A percentile compares a stretch with the other conserved stretches of the same genome.
phyloP scores from a whole-genome alignment of 2,329 filamentous ascomycete species.

The Dothideomycetes sp. region DNA sequence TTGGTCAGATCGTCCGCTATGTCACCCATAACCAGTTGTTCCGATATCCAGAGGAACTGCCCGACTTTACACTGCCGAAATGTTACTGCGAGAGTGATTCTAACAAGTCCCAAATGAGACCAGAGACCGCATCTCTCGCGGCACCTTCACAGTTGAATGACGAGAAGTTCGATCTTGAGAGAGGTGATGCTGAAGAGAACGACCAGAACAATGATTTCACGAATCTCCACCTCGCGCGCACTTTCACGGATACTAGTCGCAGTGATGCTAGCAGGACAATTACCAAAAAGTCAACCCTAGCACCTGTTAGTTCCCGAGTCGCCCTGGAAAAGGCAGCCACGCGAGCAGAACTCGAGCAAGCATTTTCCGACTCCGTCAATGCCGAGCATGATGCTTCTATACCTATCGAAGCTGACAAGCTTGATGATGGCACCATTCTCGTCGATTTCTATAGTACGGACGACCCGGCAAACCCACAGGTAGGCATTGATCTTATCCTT shows the following conservation, averaged over 20 bases:
- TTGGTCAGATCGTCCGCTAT: conserved; percentile 36
- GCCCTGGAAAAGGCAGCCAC: conserved; percentile 9
- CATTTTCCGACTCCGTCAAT: background rate
- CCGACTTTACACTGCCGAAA: conserved; percentile 42
- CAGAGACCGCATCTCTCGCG: no score
- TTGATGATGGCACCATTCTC: conserved; percentile 39
- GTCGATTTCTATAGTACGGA: conserved; percentile 44
- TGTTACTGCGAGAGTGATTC: conserved; percentile 23
- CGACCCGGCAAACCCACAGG: conserved; percentile 44
- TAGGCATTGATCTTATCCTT: no score
- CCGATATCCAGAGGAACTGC: conserved; percentile 39
- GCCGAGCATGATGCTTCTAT: conserved; percentile 10
- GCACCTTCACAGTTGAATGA: no score
- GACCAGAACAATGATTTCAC: background rate
- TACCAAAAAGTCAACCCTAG: conserved; percentile 4
- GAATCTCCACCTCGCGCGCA: conserved; percentile 5
- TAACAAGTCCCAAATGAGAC: no score
- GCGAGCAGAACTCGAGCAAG: conserved; percentile 4
- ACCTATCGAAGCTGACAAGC: conserved; percentile 19
- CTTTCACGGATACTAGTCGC: conserved; percentile 2
- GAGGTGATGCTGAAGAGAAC: conserved; percentile 1
- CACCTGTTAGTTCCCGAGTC: conserved; percentile 3
- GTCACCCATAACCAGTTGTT: conserved; percentile 31
- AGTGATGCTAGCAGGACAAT: conserved; percentile 1
- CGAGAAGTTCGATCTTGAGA: background rate